Conservation (phyloP, 768 basidiomycete species). For the Tulasnella sp. region DNA sequence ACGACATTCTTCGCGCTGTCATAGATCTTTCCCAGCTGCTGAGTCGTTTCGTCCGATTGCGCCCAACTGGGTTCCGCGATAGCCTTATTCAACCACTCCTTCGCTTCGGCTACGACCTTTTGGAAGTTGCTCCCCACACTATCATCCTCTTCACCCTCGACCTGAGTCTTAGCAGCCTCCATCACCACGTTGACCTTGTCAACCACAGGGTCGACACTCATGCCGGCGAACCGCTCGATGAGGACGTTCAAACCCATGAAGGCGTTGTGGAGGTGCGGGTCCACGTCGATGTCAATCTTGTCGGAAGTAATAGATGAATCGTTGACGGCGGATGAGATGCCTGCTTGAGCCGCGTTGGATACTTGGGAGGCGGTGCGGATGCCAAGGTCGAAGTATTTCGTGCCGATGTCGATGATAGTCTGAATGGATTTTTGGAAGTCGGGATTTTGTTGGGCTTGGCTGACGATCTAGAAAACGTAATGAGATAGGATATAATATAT, state of each 20-base stretch:
- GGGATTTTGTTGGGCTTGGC: constrained; percentile 10
- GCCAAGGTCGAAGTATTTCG: not conserved
- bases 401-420: not conserved
- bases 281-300: not conserved
- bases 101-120: not conserved
- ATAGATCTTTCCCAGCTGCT: not conserved
- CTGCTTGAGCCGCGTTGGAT: not conserved
- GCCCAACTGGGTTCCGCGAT: constrained; percentile 1
- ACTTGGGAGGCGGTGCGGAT: not conserved
- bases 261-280: constrained; percentile 5
- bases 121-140: not conserved
- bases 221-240: constrained; percentile 9
- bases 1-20: not conserved
- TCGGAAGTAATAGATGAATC: not conserved
- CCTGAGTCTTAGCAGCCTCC: not conserved
- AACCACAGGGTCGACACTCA: not conserved
- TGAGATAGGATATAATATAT: not conserved
- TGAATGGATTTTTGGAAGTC: not conserved
- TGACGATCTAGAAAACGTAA: not conserved
- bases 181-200: not conserved
- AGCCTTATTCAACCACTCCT: constrained; percentile 1
- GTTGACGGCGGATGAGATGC: not conserved
- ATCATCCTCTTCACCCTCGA: not conserved
- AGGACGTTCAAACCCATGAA: not conserved
- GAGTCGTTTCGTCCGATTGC: not conserved